Percentiles rank a stretch among this genome's conserved stretches.
These are phyloP conservation scores for Ophiostoma australiae DNA, from an alignment of 2,329 filamentous ascomycete species.

Conservation along the genomic window DNA sequence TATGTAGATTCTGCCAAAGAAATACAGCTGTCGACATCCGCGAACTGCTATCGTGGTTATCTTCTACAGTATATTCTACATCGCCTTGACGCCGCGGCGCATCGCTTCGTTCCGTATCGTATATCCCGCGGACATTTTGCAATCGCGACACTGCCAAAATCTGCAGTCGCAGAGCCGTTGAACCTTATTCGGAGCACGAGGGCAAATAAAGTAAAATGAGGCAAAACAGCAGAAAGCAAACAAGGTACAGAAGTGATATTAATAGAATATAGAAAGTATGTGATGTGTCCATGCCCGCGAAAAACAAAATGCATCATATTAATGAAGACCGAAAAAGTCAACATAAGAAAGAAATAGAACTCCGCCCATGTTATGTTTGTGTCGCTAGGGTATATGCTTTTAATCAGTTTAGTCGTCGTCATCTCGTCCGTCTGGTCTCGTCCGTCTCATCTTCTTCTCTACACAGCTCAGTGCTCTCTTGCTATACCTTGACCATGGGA, in stretches of 20 bases:
- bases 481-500: neutral
- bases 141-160: neutral
- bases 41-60: neutral
- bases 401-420: constrained; percentile 10
- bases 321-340: neutral
- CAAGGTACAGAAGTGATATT: neutral
- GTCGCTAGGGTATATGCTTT: constrained; percentile 13
- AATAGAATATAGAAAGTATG: neutral
- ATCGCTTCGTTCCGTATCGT: neutral
- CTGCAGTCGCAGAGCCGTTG: neutral
- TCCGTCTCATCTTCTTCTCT: neutral
- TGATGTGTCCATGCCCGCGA: neutral
- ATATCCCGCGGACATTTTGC: neutral
- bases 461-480: neutral
- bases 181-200: no score
- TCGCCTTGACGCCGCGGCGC: neutral
- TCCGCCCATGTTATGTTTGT: neutral
- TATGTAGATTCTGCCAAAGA: constrained; percentile 9
- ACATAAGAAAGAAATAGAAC: constrained; percentile 3
- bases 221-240: no score
- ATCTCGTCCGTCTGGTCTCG: neutral
- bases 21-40: neutral
- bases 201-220: no score
- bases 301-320: neutral
- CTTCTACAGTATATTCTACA: neutral